Base-by-base conservation (phyloP, 495 filamentous ascomycete species). In the Trichocladium uniseriatum region DNA sequence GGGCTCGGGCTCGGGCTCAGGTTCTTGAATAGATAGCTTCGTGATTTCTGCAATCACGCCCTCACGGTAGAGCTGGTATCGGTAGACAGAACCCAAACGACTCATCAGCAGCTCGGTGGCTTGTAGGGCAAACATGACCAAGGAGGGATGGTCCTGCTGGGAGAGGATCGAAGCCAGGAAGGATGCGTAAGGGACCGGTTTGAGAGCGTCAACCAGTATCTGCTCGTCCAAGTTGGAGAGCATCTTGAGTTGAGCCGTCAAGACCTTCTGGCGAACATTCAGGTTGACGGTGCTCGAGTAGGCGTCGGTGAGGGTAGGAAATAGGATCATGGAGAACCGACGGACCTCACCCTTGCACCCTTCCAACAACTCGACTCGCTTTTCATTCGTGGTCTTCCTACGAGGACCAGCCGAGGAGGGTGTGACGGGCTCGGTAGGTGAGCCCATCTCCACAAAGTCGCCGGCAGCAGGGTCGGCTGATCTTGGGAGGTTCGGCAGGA, bases 251-350 rank as follows among this genome's bases (percentile, higher is more conserved):
- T 99, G 94, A 16, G 94, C 92, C 27, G 81, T 85, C 36, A 99
- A 75, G 15, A 97, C 94, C 70, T 94, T 96, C 58, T 97, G 88
- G n/a, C 94, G 87, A 14, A 99, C 94, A 42, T 76, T 85, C n/a
- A 97, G 71, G 62, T 99, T 99, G 48, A 99, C 91, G 4, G 94
- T 99, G 66, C 92, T 97, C 2, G 92, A 95, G 60, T 92, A 99
- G 2, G 90, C 94, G 59, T 99, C 90, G 15, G 94, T 97, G 32
- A 99, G 72, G 14, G 94, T 99, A 5, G 94, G 94, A 51, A 99
- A 82, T n/a, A 99, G 71, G 43, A 99, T 89, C 50, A 92, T 79
- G 10, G 89, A 89, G 62, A 99, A 99, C 21, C 94, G 82, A 58
- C 84, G 86, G 22, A 97, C 77, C 64, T 96, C 84, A 9, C 82